Percentiles rank a stretch among this genome's conserved stretches.
Conservation (phyloP, 176 grass and related monocot genomes). For the Juncus inflexus region DNA sequence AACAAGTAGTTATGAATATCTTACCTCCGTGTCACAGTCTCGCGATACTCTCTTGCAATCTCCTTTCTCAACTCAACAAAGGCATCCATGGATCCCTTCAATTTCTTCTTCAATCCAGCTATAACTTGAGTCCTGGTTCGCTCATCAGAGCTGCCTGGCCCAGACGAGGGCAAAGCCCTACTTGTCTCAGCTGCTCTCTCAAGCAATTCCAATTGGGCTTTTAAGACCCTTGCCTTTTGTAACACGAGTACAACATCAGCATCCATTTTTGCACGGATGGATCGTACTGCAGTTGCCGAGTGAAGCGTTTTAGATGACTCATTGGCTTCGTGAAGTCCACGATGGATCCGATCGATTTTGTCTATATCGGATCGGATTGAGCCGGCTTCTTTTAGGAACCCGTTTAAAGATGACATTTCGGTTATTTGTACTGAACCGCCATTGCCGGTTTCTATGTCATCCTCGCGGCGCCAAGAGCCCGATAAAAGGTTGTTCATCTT, state of each 20-base stretch:
- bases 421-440: conserved; percentile 2
- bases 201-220: conserved; percentile 45
- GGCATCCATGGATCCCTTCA: conserved; percentile 45
- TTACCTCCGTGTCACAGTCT: conserved; percentile 42
- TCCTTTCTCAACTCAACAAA: conserved; percentile 45
- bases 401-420: conserved; percentile 16
- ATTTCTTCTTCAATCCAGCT: conserved; percentile 39
- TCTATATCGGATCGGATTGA: conserved; percentile 37
- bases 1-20: background rate
- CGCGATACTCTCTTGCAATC: conserved; percentile 42
- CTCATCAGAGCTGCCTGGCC: conserved; percentile 39
- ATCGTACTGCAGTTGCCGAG: conserved; percentile 12
- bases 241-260: conserved; percentile 26
- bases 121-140: conserved; percentile 35
- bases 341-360: conserved; percentile 34
- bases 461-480: conserved; percentile 44
- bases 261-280: conserved; percentile 32
- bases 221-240: conserved; percentile 36
- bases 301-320: conserved; percentile 42
- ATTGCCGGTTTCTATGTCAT: conserved; percentile 26
- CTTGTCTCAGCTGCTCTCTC: conserved; percentile 33
- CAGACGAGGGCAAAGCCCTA: conserved; percentile 36
- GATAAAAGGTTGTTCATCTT: conserved; percentile 64
- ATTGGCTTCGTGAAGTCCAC: conserved; percentile 37
- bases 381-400: conserved; percentile 52